These are phyloP conservation scores for Ceratocystis albifundus DNA, from an alignment of 2,329 filamentous ascomycete species.

Conservation along the genomic window DNA sequence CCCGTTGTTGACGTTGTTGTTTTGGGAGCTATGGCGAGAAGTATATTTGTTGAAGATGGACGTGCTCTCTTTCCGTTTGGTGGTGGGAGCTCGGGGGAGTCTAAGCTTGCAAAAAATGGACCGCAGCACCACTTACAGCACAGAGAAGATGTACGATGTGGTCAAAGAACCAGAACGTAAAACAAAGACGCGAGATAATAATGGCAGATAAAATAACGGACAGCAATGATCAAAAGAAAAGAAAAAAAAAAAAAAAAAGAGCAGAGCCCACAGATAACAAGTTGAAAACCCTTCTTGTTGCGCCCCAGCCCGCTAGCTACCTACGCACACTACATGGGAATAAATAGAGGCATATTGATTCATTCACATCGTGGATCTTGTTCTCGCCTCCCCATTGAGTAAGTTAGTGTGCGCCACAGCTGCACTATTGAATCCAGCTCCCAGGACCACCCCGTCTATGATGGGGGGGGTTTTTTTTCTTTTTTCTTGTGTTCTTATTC, in stretches of 20 bases:
- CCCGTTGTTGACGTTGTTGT: not conserved
- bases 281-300: not conserved
- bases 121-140: not conserved
- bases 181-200: not conserved
- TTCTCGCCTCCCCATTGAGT: not conserved
- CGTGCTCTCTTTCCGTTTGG: not conserved
- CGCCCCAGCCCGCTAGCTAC: not conserved
- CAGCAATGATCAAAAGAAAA: not conserved
- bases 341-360: too few relatives aligned
- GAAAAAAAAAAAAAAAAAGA: not conserved
- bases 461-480: too few relatives aligned
- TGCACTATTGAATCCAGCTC: conserved; percentile 9
- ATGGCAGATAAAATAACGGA: not conserved
- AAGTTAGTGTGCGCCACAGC: conserved; percentile 9
- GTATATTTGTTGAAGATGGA: not conserved
- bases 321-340: not conserved
- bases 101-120: not conserved
- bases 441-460: not conserved
- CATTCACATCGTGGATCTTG: conserved; percentile 3
- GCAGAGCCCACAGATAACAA: not conserved
- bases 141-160: not conserved
- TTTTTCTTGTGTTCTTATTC: not conserved
- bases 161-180: not conserved
- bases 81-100: not conserved
- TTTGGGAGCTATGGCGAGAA: not conserved